Conservation (phyloP, 306 rosid species). For the Glycine soja region DNA sequence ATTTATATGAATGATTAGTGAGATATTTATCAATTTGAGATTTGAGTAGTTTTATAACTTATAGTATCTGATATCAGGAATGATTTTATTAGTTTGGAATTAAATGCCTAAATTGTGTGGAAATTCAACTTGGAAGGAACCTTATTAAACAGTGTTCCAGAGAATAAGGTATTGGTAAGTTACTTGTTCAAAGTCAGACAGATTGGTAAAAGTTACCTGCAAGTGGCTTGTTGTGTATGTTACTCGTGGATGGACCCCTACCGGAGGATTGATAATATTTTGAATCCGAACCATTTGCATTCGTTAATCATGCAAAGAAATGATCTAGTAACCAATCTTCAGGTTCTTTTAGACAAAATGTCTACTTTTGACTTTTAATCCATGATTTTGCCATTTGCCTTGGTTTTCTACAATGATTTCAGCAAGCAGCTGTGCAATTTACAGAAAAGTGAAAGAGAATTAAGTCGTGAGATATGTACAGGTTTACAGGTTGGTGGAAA, state of each 20-base stretch:
- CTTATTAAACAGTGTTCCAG: not conserved
- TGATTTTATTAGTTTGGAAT: not conserved
- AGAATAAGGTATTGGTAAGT: slow-evolving; percentile 6
- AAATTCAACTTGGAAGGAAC: slow-evolving; percentile 17
- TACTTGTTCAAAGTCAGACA: not conserved
- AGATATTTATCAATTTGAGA: slow-evolving; percentile 20
- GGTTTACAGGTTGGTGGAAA: slow-evolving; percentile 34
- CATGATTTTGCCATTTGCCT: not conserved
- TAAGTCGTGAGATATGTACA: not conserved
- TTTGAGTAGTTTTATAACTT: slow-evolving; percentile 22
- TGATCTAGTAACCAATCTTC: not conserved
- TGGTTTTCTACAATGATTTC: slow-evolving; percentile 18
- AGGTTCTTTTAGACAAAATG: slow-evolving; percentile 11
- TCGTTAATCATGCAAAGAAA: slow-evolving; percentile 4
- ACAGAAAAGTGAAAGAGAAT: slow-evolving; percentile 3
- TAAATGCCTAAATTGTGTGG: slow-evolving; percentile 16
- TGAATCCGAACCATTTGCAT: not conserved
- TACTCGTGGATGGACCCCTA: not conserved
- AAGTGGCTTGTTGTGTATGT: not conserved
- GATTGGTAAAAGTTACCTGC: not conserved
- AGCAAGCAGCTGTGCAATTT: slow-evolving; percentile 14
- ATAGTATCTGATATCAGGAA: not conserved
- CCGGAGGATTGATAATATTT: not conserved
- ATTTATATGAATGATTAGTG: slow-evolving; percentile 3
- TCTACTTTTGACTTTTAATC: slow-evolving; percentile 10